Conservation (phyloP, 768 basidiomycete genomes). For the Mycena epipterygia region DNA sequence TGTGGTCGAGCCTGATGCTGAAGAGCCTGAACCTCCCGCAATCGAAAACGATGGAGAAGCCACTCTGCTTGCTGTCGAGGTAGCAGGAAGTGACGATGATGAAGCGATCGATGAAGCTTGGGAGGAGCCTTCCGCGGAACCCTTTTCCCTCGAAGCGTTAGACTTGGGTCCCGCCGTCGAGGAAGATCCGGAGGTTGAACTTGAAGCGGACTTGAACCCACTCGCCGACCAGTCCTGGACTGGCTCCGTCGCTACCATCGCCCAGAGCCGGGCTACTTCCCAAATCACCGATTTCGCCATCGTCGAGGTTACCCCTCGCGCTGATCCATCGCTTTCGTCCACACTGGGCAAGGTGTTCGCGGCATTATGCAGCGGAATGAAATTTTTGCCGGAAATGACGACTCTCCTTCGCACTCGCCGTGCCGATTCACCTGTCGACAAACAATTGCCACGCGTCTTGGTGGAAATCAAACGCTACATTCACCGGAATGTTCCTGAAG, state of each 20-base stretch:
- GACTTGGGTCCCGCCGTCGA: neutral
- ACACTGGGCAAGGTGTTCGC: neutral
- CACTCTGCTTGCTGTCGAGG: too few species aligned
- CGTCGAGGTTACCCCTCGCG: neutral
- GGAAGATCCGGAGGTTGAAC: neutral
- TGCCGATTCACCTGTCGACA: neutral
- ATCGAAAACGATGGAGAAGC: too few species aligned
- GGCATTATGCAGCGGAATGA: neutral
- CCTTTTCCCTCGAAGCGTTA: too few species aligned
- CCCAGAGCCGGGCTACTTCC: neutral
- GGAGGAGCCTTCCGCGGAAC: too few species aligned
- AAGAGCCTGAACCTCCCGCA: too few species aligned
- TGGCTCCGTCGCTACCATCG: too few species aligned
- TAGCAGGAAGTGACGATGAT: too few species aligned
- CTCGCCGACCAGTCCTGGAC: too few species aligned
- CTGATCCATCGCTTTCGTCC: neutral
- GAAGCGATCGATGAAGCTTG: too few species aligned
- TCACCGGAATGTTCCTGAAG: neutral
- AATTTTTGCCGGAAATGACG: neutral
- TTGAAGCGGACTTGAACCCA: neutral
- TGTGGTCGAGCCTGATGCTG: too few species aligned
- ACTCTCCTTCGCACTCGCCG: neutral
- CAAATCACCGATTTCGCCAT: neutral
- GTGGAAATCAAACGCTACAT: neutral
- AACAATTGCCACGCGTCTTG: neutral